Conservation (phyloP, 2,329 filamentous ascomycete genomes). For the Colletotrichum sp. region DNA sequence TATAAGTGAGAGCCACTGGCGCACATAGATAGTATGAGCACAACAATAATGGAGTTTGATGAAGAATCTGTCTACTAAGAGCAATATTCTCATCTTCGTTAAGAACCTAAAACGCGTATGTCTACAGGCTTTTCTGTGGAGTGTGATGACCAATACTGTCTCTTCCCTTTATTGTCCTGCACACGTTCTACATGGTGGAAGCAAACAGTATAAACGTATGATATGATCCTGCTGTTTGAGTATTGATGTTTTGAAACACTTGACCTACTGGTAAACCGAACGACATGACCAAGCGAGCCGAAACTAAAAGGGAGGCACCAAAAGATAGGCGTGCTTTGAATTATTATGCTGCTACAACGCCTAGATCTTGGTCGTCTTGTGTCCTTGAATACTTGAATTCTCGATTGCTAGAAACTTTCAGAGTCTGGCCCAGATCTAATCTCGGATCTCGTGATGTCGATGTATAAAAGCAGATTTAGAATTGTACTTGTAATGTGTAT, state of each 20-base stretch:
- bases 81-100: no score
- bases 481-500: neutral
- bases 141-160: fast-evolving
- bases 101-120: no score
- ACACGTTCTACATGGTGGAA: neutral
- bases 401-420: no score
- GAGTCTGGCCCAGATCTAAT: neutral
- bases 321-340: no score
- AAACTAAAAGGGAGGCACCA: neutral
- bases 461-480: neutral
- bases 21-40: no score
- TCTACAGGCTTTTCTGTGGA: neutral
- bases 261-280: neutral
- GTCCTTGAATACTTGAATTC: neutral
- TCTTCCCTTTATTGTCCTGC: neutral
- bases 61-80: no score
- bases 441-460: neutral
- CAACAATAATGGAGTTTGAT: no score
- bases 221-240: neutral
- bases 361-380: neutral
- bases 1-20: no score
- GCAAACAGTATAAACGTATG: neutral
- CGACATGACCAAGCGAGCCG: neutral
- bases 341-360: fast-evolving
- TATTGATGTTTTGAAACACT: neutral